Evolutionary conservation across 306 rosid species (phyloP), one percentile per base, ranked within the genome.

Genomic region (Alnus rubra): DNA sequence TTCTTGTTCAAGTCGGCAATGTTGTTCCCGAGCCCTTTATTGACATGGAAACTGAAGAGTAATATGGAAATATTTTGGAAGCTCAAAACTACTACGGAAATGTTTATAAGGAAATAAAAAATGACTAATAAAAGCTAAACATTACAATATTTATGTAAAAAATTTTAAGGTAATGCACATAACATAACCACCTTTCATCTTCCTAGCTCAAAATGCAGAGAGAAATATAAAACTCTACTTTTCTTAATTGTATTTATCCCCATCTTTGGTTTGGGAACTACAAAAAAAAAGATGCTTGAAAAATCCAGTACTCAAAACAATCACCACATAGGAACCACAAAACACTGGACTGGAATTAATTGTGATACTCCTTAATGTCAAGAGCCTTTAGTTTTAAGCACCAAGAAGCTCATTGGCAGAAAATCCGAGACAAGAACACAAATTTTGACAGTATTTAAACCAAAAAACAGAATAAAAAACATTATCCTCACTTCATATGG

Each of bases 1-100:
- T 94, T 94, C 87, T 87, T 94, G 77, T 79, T 83, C 78, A 81
- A 79, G 39, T 82, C 84, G 56, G 81, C 62, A n/a, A 60, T 72
- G 65, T 58, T 37, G 5, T 69, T 71, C 72, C 69, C 63, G 65
- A 58, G 63, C 49, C 79, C 58, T 71, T 71, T 76, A 67, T 84
- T 79, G 69, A 73, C 70, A 71, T 19, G 81, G 15, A 80, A 80
- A 58, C 98, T 92, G 82, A 35, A 74, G 12, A 28, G 60, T 42
- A 31, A 52, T 42, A 13, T n/a, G 16, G 47, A 35, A 9, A 44
- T 1, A 42, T 39, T 39, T 23, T 18, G 80, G 15, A 80, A 80
- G 62, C 98, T 92, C 81, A 35, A 74, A 9, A 28, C 54, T 42
- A 31, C 45, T 42, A 13, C 12, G 16, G 47, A 35, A 9, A 44